phyloP scores from a whole-genome alignment of 164 flowering plant species.

The Platanus orientalis region DNA sequence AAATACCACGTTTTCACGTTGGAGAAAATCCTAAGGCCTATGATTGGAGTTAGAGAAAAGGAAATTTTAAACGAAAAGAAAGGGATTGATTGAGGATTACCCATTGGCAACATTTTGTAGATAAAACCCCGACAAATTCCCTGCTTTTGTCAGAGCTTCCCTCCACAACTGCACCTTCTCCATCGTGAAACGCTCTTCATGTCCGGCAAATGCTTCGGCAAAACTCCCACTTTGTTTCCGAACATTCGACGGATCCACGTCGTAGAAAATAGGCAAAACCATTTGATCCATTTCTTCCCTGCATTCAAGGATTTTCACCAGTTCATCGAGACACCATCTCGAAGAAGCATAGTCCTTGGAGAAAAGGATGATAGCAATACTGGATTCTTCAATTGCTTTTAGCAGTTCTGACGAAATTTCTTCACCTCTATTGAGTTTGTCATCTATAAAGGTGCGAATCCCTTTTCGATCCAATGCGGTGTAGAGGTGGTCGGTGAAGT shows the following conservation, averaged over 20 bases:
- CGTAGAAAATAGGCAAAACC: not conserved
- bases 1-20: too few species aligned
- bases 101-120: too few species aligned
- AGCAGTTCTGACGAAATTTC: not conserved
- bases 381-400: not conserved
- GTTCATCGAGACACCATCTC: not conserved
- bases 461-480: not conserved
- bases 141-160: too few species aligned
- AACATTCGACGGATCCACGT: not conserved
- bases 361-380: not conserved
- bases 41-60: too few species aligned
- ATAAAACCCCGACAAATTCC: not conserved
- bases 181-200: not conserved
- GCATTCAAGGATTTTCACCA: not conserved
- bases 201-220: not conserved
- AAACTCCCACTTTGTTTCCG: not conserved
- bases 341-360: not conserved
- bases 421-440: not conserved
- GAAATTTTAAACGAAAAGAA: too few species aligned
- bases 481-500: not conserved
- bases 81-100: too few species aligned
- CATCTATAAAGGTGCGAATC: not conserved
- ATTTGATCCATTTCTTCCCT: not conserved
- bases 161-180: not conserved
- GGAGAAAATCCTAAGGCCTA: too few species aligned